Percentiles rank a stretch among this genome's conserved stretches.
These are phyloP conservation scores for Trichocladium uniseriatum DNA, from an alignment of 495 filamentous ascomycete genomes.

Conservation along the genomic window DNA sequence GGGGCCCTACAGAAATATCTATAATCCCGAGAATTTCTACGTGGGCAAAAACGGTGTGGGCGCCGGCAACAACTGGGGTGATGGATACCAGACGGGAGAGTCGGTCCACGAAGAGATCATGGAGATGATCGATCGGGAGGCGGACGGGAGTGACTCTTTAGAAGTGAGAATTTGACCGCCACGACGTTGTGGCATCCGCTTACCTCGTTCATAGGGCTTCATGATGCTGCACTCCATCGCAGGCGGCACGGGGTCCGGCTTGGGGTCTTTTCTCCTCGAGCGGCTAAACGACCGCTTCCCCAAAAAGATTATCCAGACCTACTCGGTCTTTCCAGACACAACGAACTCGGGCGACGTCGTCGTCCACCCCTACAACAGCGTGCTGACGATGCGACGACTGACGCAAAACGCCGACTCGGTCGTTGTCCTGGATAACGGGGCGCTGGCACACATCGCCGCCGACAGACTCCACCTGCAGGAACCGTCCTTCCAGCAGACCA, in stretches of 20 bases:
- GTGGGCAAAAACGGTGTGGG: conserved; percentile 84
- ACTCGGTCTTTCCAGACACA: conserved; percentile 94
- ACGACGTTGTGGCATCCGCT: neutral
- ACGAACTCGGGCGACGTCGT: conserved; percentile 79
- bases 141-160: conserved; percentile 92
- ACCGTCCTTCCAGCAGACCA: conserved; percentile 93
- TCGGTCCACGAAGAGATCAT: conserved; percentile 91
- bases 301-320: conserved; percentile 98
- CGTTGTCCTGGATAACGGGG: conserved; percentile 95
- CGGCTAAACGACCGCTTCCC: conserved; percentile 94
- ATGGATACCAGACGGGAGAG: conserved; percentile 89
- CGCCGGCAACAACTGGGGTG: conserved; percentile 96
- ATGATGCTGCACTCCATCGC: conserved; percentile 98
- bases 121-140: conserved; percentile 99
- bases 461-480: conserved; percentile 89
- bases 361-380: conserved; percentile 95
- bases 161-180: conserved; percentile 47
- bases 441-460: conserved; percentile 84
- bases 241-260: conserved; percentile 87
- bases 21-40: conserved; percentile 99
- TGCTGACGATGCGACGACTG: conserved; percentile 81
- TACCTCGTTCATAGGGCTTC: conserved; percentile 57
- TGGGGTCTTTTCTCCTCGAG: conserved; percentile 93
- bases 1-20: conserved; percentile 92
- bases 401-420: conserved; percentile 97